Evolutionary conservation across 345 rosid species (phyloP), one percentile per base, ranked within the genome.

Genomic region (Pugionium dolabratum): DNA sequence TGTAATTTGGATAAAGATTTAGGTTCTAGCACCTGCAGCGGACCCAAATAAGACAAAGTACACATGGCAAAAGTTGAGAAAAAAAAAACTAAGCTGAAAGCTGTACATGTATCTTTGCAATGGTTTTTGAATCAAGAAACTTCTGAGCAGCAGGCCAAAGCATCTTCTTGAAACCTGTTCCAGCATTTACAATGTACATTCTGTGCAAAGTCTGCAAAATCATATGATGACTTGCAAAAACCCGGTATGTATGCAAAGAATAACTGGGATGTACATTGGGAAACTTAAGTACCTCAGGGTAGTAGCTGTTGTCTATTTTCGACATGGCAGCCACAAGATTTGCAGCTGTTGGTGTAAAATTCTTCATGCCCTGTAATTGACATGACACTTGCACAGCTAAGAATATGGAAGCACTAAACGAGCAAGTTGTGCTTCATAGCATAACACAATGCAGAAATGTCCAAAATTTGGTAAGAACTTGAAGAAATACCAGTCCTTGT

Each of bases 121-220:
- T 78, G 40, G 97, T 94, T 78, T 83, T 88, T 75, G 82, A 72
- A 69, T 94, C 99, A 53, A 94, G 93, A 81, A 88, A 82, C 59
- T 90, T 94, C 75, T 94, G 99, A 4, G 96, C 99, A 44, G 95
- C 91, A 74, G 97, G 99, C 99, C 96, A 94, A 70, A 94, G 95
- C 95, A 90, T 80, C 77, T 80, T 88, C 75, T 88, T 94, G 82
- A 94, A 94, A 54, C 89, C 96, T 57, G 97, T 80, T 62, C 97
- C 97, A 54, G 99, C 97, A 73, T 94, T 94, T 63, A 94, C 95
- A 67, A 94, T 62, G 72, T 81, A 90, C 99, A 94, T 86, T 46
- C 85, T 75, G 70, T 94, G 85, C 64, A 94, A 77, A 33, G 99
- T 94, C 97, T 94, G 86, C 53, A 73, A 62, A 61, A 71, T 43